These are phyloP conservation scores for Pyricularia pennisetigena DNA, from an alignment of 2,329 filamentous ascomycete species.

Conservation along the genomic window DNA sequence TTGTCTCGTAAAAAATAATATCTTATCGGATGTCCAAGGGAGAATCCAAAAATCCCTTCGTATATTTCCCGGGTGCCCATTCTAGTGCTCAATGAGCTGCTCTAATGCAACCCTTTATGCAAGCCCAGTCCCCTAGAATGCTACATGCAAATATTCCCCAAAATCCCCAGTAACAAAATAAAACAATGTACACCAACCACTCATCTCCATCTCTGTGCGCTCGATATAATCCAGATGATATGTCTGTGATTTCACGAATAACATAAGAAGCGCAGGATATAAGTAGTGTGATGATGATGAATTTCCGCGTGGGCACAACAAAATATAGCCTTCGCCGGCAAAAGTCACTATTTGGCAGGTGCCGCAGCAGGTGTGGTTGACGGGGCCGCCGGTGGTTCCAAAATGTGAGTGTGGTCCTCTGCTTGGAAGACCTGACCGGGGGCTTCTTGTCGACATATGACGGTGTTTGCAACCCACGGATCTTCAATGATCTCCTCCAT, in stretches of 20 bases:
- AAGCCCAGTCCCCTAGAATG: background rate
- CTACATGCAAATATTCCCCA: background rate
- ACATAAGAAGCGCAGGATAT: background rate
- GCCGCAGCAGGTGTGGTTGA: constrained; percentile 19
- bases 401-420: constrained; percentile 70
- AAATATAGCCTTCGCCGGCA: background rate
- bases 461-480: constrained; percentile 77
- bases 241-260: background rate
- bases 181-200: background rate
- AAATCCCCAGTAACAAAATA: background rate
- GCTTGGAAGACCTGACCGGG: constrained; percentile 61
- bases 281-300: background rate
- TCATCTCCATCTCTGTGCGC: background rate
- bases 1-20: background rate
- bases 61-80: background rate
- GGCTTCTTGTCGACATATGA: constrained; percentile 73
- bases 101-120: background rate
- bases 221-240: background rate
- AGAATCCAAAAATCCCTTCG: background rate
- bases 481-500: constrained; percentile 82
- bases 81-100: background rate
- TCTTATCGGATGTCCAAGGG: background rate
- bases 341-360: constrained; percentile 10
- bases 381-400: constrained; percentile 56
- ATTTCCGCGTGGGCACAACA: constrained; percentile 9